Base-by-base conservation (phyloP, 768 basidiomycete genomes). In the Auriscalpium vulgare region DNA sequence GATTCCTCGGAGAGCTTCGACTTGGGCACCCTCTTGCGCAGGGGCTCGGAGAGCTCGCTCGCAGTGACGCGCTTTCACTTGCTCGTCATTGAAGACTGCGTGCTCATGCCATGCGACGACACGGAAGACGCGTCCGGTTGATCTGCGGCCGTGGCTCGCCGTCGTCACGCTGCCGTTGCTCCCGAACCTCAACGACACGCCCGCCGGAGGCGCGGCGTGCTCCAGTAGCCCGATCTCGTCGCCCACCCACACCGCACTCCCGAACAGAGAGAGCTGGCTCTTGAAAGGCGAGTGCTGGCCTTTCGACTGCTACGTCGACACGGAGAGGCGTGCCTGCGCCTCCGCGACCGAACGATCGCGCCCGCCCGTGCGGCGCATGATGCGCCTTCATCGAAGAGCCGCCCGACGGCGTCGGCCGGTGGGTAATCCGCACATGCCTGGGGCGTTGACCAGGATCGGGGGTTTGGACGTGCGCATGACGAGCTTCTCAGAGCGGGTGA, bases 1-100 rank as follows among this genome's bases (percentile, higher is more conserved):
- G 98, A 91, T 76, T 99, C 97, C 69, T 95, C 91, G 0, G 90
- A 80, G 68, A 97, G 97, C 1, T 86, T 88, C n/a, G 83, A 81
- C 48, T 97, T 72, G 0, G 97, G 97, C 69, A 98, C 82, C 65
- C 91, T 87, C 66, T 98, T 92, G 13, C 94, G 95, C 36, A 97
- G 70, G 29, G 81, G 81, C 59, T 93, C 84, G 55, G 21, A 21
- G 21, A 21, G 21, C 21, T 21, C 21, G 21, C 21, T 21, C 21
- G 21, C 21, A 21, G 21, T 3, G 21, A 21, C 21, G 21, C 85
- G 85, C 68, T 86, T 87, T 71, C 94, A 95, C 13, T 77, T 80
- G 54, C 95, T 88, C 11, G 80, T 78, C 21, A 21, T 21, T 21
- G 21, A 1, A 21, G 21, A 21, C 21, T 21, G 21, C 21, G 21